Evolutionary conservation across 1,284 basidiomycete species (phyloP).

Genomic region (Rhodofomes roseus): DNA sequence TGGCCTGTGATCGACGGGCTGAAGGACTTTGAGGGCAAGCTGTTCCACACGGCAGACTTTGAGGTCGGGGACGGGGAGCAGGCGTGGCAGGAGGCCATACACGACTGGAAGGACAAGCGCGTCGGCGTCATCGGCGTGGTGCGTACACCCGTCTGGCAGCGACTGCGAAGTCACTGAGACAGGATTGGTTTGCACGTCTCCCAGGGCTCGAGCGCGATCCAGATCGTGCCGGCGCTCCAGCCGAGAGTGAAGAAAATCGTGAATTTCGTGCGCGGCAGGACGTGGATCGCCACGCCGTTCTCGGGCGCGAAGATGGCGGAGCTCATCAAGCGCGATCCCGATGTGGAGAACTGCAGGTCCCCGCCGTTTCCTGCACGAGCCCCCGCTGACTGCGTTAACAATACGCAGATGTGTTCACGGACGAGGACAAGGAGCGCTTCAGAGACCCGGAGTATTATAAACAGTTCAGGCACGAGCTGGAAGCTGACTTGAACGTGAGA

Average conservation of each 20-base stretch:
- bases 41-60: conserved; percentile 59
- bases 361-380: not conserved
- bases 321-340: conserved; percentile 34
- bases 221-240: conserved; percentile 58
- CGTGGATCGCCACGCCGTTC: conserved; percentile 56
- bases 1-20: conserved; percentile 60
- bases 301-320: conserved; percentile 35
- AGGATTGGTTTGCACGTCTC: not conserved
- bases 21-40: conserved; percentile 43
- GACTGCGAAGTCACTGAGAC: not conserved
- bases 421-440: conserved; percentile 49
- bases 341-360: conserved; percentile 40
- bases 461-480: conserved; percentile 46
- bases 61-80: conserved; percentile 39
- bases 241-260: conserved; percentile 45
- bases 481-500: conserved; percentile 50
- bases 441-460: conserved; percentile 46
- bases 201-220: conserved; percentile 63
- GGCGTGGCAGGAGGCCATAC: conserved; percentile 44
- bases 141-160: conserved; percentile 15
- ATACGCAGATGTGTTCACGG: conserved; percentile 44
- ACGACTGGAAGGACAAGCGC: conserved; percentile 48
- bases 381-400: too few relatives aligned
- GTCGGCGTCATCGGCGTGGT: conserved; percentile 64
- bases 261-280: conserved; percentile 59